phyloP scores from a whole-genome alignment of 2,329 filamentous ascomycete species.

The Shiraia sp. region DNA sequence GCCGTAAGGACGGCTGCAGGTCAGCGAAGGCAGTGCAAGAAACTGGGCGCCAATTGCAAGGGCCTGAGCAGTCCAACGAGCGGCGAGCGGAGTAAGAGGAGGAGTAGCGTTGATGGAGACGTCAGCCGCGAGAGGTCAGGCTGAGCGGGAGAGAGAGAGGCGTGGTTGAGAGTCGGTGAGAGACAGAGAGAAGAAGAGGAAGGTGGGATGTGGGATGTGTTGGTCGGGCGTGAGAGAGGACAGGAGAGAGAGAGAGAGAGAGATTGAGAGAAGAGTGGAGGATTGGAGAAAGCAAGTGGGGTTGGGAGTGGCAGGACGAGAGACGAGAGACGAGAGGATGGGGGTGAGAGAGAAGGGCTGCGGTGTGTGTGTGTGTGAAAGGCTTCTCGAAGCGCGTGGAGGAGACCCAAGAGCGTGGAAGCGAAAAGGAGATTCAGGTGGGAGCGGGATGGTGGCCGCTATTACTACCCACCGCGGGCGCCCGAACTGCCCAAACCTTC shows the following conservation, averaged over 20 bases:
- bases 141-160: too few relatives aligned
- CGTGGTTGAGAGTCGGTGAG: too few relatives aligned
- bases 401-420: constrained; percentile 38
- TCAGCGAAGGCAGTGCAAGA: constrained; percentile 26
- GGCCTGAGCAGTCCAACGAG: constrained; percentile 4
- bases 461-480: constrained; percentile 34
- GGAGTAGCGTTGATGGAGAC: constrained; percentile 4
- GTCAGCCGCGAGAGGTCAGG: constrained; percentile 5
- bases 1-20: constrained; percentile 40
- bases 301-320: too few relatives aligned
- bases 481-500: constrained; percentile 29
- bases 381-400: constrained; percentile 40
- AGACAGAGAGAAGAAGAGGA: too few relatives aligned
- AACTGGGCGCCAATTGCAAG: constrained; percentile 7
- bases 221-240: too few relatives aligned
- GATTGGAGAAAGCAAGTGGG: too few relatives aligned
- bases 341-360: constrained; percentile 3
- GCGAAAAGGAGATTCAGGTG: constrained; percentile 41
- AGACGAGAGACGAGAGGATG: constrained; percentile 1
- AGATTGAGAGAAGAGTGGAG: not conserved
- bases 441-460: constrained; percentile 34
- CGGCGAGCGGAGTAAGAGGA: constrained; percentile 2
- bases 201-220: too few relatives aligned
- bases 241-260: too few relatives aligned
- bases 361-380: constrained; percentile 13